Evolutionary conservation across 345 rosid genomes (phyloP).

Genomic region (Salix koriyanagi): DNA sequence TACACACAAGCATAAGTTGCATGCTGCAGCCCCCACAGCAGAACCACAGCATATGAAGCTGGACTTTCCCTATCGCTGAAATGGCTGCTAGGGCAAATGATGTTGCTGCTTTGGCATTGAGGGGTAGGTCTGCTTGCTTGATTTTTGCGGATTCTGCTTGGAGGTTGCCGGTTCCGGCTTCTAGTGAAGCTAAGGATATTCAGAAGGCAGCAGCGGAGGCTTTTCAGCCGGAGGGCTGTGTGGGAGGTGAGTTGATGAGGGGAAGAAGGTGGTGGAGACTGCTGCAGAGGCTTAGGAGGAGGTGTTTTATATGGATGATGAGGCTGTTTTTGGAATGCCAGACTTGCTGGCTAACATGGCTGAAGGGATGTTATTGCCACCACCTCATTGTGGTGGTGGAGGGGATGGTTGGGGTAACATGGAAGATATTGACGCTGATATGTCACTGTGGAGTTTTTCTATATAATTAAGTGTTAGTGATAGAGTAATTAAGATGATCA

Average conservation of each 20-base stretch:
- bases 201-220: constrained; percentile 70
- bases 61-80: constrained; percentile 64
- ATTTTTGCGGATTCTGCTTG: constrained; percentile 85
- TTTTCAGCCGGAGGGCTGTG: constrained; percentile 31
- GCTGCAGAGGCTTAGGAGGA: constrained; percentile 12
- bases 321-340: constrained; percentile 60
- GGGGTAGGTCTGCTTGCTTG: constrained; percentile 75
- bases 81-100: constrained; percentile 96
- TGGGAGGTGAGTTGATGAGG: not conserved
- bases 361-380: constrained; percentile 72
- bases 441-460: constrained; percentile 58
- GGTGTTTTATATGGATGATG: constrained; percentile 53
- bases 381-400: constrained; percentile 38
- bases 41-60: not conserved
- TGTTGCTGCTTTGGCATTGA: constrained; percentile 68
- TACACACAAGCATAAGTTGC: not conserved
- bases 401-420: constrained; percentile 25
- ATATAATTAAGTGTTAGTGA: not conserved
- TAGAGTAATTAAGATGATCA: not conserved
- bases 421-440: constrained; percentile 37
- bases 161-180: constrained; percentile 49
- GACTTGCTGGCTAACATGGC: constrained; percentile 62
- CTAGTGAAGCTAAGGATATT: constrained; percentile 56
- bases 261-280: not conserved
- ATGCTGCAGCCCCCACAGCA: not conserved